Base-by-base conservation (phyloP, 768 basidiomycete genomes). In the Agaricus subrufescens region DNA sequence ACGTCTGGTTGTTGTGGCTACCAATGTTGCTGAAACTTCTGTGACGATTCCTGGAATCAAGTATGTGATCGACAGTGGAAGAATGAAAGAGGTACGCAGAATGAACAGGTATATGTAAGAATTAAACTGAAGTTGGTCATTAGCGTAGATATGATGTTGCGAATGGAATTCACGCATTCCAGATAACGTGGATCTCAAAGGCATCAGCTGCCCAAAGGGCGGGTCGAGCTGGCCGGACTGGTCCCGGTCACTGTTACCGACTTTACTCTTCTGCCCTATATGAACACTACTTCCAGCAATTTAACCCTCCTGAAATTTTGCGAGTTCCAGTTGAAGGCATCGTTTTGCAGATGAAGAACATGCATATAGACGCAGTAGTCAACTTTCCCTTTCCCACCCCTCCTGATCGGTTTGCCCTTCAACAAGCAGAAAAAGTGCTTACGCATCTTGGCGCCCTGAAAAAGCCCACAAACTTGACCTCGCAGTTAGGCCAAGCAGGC, bases 321-420 rank as follows among this genome's bases (percentile, higher is more conserved):
- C 88, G 95, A 25, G 94, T 91, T 75, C 95, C 97, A 0, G 96
- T 98, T 62, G 97, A 98, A 63, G 95, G 94, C 1, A 87, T 98
- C 25, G 91, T 98, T 8, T 76, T 98, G 31, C 95, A 98, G 69
- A 98, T 99, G 96, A 99, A 99, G 76, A 87, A 85, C 69, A 98
- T 99, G 94, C 92, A 96, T 66, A 96, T 99, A 57, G 94, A 98
- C 65, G 80, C 92, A 1, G 93, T 98, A 39, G 78, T 92, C 62
- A 98, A 98, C 73, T 99, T 99, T 70, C 97, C 97, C 14, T 98
- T 98, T 72, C 97, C 97, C 1, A 98, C 97, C 0, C 89, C 96
- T 12, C 97, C 97, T 0, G 91, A 97, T 68, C 82, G 87, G 38
- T 64, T 69, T 9, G 80, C 83, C 4, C 75, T 99, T 44, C 79